Evolutionary conservation across 805 yeast genomes (phyloP), one percentile per base, ranked within the genome.

Genomic region (Vanderwaltozyma yarrowii): DNA sequence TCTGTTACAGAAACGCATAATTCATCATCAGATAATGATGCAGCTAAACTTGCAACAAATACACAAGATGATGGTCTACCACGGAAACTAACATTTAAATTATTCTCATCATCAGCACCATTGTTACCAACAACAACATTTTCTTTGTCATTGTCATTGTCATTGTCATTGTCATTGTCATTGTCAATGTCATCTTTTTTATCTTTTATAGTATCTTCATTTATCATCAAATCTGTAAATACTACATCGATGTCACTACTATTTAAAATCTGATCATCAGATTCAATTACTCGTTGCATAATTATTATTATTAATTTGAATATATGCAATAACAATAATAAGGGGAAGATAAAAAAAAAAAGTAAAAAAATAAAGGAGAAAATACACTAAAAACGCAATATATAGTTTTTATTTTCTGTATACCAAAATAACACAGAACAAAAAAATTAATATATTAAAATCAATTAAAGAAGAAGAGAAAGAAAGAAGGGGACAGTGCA

Each of bases 1-100:
- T 70, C 62, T 2, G 78, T 71, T 5, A 86, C 92, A 0, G 89
- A 74, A 24, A 69, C 56, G 51, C 80, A 73, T 39, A 87, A 67
- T 33, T 78, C 77, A 54, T 81, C 88, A 58, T 87, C 95, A 4
- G 78, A 56, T 35, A 70, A 61, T 30, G 66, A 60, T 0, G 88
- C 70, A 7, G 84, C 71, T 37, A 86, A 71, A 57, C 89, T 77
- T 20, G 95, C 95, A 39, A 85, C 95, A 64, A 86, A 85, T 2
- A 85, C 82, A 60, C 95, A 84, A 1, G 94, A 76, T 0, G 94
- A 79, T 13, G 95, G 95, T 33, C 81, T 69, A 7, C 81, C 84
- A 30, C 71, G 62, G 35, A 58, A 54, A 29, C 49, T 44, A 3
- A 19, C n/a, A 25, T 25, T 33, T 8, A 6, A 14, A 3, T 33